Base-by-base conservation (phyloP, 345 rosid species). In the Eucalyptus marginata region DNA sequence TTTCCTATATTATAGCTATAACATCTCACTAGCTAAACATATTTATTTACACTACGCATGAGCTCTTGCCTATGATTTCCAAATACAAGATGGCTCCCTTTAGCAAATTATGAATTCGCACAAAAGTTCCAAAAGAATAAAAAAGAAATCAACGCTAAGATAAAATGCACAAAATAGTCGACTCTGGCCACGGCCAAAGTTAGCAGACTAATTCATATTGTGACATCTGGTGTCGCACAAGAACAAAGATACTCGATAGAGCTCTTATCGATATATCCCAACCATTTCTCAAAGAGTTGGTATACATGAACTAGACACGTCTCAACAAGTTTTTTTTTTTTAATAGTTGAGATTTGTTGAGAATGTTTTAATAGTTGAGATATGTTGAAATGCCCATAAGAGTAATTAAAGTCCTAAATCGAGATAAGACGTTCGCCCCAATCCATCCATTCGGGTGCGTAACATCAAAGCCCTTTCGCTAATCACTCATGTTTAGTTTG, bases 221-320 rank as follows among this genome's bases (percentile, higher is more conserved):
- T 18, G 27, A 0, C 81, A 36, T 71, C 1, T 6, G 1, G 46
- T 0, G 13, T 36, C 3, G 4, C 4, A 31, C 7, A 0, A 10
- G 46, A 18, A 18, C 40, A 22, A 36, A 71, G 81, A 71, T 36
- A 11, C 25, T 17, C 3, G 40, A 33, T 36, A 20, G 12, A 3
- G 2, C 44, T 3, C 44, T 3, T 10, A 33, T 71, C 3, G 0
- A 18, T 17, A 9, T 0, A 33, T 16, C 13, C 36, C 24, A 17
- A 17, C 44, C 10, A 17, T 33, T 17, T 68, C 25, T 33, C n/a
- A n/a, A n/a, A n/a, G n/a, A n/a, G n/a, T n/a, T n/a, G n/a, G n/a
- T n/a, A n/a, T n/a, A n/a, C n/a, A n/a, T n/a, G n/a, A n/a, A n/a
- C n/a, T n/a, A n/a, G n/a, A n/a, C n/a, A n/a, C n/a, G n/a, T n/a